Conservation (phyloP, 208 protist genomes). For the Balamuthia mandrillaris region DNA sequence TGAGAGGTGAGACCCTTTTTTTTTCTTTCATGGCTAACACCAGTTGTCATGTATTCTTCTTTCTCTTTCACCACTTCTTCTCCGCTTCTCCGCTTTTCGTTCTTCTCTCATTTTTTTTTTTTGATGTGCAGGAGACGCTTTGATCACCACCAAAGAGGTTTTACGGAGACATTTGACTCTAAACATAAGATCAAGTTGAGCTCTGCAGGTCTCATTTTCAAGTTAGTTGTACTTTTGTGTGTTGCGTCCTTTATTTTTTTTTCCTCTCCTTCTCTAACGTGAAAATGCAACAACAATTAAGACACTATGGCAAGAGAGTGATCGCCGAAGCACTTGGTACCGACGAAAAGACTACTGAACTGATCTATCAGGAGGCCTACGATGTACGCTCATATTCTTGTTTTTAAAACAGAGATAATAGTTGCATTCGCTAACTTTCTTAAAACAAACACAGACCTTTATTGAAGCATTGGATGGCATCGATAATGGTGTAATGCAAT, state of each 20-base stretch:
- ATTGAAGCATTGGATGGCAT: constrained; percentile 43
- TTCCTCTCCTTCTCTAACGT: too few relatives aligned
- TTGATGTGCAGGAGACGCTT: too few relatives aligned
- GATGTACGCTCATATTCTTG: too few relatives aligned
- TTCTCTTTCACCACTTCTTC: background rate
- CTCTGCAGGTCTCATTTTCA: constrained; percentile 50
- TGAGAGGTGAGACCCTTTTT: background rate
- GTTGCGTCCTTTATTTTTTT: constrained; percentile 20
- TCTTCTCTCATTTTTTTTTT: too few relatives aligned
- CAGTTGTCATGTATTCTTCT: background rate
- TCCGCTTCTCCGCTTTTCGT: background rate
- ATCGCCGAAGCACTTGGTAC: too few relatives aligned
- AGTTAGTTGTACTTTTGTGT: too few relatives aligned
- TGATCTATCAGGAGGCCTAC: too few relatives aligned
- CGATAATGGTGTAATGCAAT: constrained; percentile 41
- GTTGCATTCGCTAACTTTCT: background rate
- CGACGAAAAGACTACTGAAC: too few relatives aligned
- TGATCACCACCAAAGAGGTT: constrained; percentile 89
- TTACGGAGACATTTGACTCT: constrained; percentile 77
- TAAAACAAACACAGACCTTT: background rate
- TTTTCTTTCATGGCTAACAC: background rate
- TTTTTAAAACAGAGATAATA: background rate
- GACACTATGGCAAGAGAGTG: too few relatives aligned
- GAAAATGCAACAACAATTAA: too few relatives aligned
- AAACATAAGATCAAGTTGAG: constrained; percentile 35